Percentiles rank a stretch among this genome's conserved stretches.
Evolutionary conservation across 75 land plant species (phyloP).

Genomic region (Pinus albicaulis): DNA sequence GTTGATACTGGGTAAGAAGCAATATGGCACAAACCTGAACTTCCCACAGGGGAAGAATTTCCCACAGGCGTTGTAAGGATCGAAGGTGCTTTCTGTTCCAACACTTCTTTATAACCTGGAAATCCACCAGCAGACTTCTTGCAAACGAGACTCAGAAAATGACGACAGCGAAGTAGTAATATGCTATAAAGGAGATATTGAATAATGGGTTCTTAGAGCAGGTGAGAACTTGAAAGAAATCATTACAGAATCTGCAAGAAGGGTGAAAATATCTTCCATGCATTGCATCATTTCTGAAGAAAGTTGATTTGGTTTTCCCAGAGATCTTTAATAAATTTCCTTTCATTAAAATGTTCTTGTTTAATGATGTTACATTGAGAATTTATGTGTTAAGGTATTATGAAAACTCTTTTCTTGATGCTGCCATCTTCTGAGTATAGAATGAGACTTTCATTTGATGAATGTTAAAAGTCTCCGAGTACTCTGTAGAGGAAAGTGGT

Average conservation of each 20-base stretch:
- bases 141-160: constrained; percentile 52
- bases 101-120: constrained; percentile 33
- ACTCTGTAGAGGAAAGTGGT: too few species aligned
- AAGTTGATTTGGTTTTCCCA: constrained; percentile 57
- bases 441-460: too few species aligned
- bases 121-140: constrained; percentile 53
- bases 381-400: not conserved
- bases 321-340: constrained; percentile 15
- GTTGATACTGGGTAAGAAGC: too few species aligned
- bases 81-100: constrained; percentile 42
- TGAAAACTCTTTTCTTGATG: too few species aligned
- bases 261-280: constrained; percentile 78
- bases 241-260: constrained; percentile 10
- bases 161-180: constrained; percentile 38
- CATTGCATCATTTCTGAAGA: constrained; percentile 87
- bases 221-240: constrained; percentile 27
- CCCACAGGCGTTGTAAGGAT: constrained; percentile 68
- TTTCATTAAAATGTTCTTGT: not conserved
- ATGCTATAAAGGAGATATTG: constrained; percentile 49
- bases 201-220: constrained; percentile 19
- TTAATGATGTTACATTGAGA: not conserved
- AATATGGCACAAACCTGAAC: too few species aligned
- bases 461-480: too few species aligned
- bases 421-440: too few species aligned
- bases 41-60: too few species aligned